A percentile compares a stretch with the other conserved stretches of the same genome.
Conservation (phyloP, 2,329 filamentous ascomycete genomes). For the Trichoderma sp. region DNA sequence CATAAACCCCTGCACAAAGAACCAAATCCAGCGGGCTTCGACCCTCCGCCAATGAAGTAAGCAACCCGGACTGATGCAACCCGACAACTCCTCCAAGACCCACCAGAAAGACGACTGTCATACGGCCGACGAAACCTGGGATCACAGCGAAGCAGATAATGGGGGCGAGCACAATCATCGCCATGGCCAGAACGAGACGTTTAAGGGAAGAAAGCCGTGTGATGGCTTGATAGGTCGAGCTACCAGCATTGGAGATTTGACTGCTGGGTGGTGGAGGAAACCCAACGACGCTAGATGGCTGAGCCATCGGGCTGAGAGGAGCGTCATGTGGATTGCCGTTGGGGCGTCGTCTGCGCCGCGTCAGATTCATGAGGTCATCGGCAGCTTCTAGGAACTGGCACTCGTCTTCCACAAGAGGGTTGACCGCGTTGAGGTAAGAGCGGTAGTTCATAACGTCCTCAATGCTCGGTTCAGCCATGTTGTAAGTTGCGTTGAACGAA, state of each 20-base stretch:
- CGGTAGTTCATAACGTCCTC: conserved; percentile 49
- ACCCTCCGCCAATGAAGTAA: conserved; percentile 20
- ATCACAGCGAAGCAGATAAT: conserved; percentile 58
- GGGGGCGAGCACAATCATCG: conserved; percentile 48
- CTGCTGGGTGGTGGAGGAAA: conserved; percentile 17
- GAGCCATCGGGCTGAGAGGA: conserved; percentile 27
- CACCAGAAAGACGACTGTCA: conserved; percentile 54
- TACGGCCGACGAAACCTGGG: conserved; percentile 53
- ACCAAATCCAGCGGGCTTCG: conserved; percentile 25
- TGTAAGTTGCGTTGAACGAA: conserved; percentile 53
- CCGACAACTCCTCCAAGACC: conserved; percentile 42
- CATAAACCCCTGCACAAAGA: conserved; percentile 33
- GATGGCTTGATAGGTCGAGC: not conserved
- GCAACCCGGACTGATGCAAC: conserved; percentile 29
- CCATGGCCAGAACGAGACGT: conserved; percentile 24
- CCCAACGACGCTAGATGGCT: conserved; percentile 9
- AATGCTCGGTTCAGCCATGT: conserved; percentile 45
- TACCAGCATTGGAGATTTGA: conserved; percentile 16
- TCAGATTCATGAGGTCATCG: conserved; percentile 51
- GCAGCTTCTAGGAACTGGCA: conserved; percentile 54
- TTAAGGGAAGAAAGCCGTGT: not conserved
- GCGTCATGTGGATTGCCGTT: conserved; percentile 23
- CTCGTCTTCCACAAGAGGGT: conserved; percentile 57
- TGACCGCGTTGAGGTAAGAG: conserved; percentile 52
- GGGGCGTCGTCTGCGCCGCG: conserved; percentile 10